These are phyloP conservation scores for Candida golubevii DNA, from an alignment of 805 yeast species.

Conservation along the genomic window DNA sequence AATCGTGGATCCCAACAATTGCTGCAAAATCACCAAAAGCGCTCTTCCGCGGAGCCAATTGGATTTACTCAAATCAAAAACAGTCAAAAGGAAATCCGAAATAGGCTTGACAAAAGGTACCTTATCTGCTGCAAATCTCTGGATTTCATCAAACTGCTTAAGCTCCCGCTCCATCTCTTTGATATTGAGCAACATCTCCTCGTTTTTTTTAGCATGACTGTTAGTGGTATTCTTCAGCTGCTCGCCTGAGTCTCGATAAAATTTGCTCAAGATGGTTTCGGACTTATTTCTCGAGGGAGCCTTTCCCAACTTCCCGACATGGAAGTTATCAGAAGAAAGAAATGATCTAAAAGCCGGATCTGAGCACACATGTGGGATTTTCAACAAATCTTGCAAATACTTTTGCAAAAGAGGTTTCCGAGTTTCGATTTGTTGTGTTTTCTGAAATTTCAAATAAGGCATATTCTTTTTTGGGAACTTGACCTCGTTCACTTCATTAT, in stretches of 20 bases:
- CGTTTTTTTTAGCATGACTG: slow-evolving; percentile 6
- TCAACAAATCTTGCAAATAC: slow-evolving; percentile 56
- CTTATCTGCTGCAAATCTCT: slow-evolving; percentile 12
- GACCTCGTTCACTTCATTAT: slow-evolving; percentile 46
- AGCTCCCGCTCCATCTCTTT: slow-evolving; percentile 54
- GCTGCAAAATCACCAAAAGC: slow-evolving; percentile 73
- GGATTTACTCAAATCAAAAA: slow-evolving; percentile 62
- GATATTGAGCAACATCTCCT: slow-evolving; percentile 25
- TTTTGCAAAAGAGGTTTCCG: slow-evolving; percentile 58
- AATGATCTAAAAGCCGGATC: slow-evolving; percentile 71
- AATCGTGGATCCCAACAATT: slow-evolving; percentile 80
- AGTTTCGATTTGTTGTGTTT: slow-evolving; percentile 56
- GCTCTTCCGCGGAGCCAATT: slow-evolving; percentile 87
- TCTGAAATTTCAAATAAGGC: slow-evolving; percentile 66
- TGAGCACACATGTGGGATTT: slow-evolving; percentile 66
- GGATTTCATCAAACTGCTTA: slow-evolving; percentile 45
- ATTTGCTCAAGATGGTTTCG: slow-evolving; percentile 27
- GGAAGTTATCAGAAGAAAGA: slow-evolving; percentile 66
- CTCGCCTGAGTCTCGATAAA: slow-evolving; percentile 26
- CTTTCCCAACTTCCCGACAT: slow-evolving; percentile 24
- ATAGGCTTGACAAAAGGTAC: slow-evolving; percentile 73
- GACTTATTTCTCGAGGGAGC: slow-evolving; percentile 8
- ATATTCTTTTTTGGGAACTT: slow-evolving; percentile 60
- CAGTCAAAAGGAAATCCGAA: slow-evolving; percentile 65
- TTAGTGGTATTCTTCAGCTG: not conserved